A percentile compares a stretch with the other conserved stretches of the same genome.
phyloP scores from a whole-genome alignment of 148 eudicot species.

The Silene conica region DNA sequence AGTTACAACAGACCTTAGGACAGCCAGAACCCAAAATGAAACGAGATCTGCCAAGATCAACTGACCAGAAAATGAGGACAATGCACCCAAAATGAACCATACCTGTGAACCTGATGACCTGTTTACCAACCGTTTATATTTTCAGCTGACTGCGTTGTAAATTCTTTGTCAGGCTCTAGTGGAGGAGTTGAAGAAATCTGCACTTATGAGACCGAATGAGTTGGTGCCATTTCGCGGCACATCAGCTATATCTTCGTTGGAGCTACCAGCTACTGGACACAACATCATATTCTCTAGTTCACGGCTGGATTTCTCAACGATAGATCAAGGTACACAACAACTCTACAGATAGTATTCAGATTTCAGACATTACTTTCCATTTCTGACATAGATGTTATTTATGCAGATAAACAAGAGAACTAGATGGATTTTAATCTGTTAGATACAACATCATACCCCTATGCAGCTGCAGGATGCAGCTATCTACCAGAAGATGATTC shows the following conservation, averaged over 20 bases:
- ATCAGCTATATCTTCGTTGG: constrained; percentile 4
- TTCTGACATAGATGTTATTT: neutral
- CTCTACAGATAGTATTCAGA: neutral
- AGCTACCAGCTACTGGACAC: constrained; percentile 17
- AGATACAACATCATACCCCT: constrained; percentile 35
- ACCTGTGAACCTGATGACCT: neutral
- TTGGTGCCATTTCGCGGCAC: constrained; percentile 30
- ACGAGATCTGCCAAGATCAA: too few relatives aligned
- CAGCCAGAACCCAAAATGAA: too few relatives aligned
- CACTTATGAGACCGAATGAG: constrained; percentile 34
- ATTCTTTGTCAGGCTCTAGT: constrained; percentile 45
- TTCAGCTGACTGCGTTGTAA: constrained; percentile 7
- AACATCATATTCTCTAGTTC: constrained; percentile 3
- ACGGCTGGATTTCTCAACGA: constrained; percentile 17
- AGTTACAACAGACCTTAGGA: too few relatives aligned
- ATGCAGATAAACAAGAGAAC: constrained; percentile 35
- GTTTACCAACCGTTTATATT: neutral
- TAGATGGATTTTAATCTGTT: constrained; percentile 27
- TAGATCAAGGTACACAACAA: constrained; percentile 33
- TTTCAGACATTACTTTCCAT: neutral
- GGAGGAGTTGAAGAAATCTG: constrained; percentile 45
- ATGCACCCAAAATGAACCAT: too few relatives aligned
- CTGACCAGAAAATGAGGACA: too few relatives aligned
- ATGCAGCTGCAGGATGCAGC: constrained; percentile 26
- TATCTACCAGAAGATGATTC: constrained; percentile 33